phyloP scores from a whole-genome alignment of 1,284 basidiomycete genomes.

The Mycosarcoma maydis region DNA sequence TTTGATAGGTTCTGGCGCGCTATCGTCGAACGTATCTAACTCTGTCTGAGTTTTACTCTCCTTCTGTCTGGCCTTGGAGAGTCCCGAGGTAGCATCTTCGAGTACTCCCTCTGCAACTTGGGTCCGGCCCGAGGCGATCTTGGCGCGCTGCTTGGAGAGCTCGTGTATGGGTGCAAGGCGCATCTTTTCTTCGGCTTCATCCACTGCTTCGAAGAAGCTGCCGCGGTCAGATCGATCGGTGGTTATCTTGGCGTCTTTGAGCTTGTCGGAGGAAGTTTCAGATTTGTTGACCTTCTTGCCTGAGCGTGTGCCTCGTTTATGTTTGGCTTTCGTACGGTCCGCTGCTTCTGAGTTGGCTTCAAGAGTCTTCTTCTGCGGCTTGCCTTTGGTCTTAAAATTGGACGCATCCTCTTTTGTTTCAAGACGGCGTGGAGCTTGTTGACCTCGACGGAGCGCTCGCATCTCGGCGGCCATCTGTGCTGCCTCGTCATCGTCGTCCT shows the following conservation, averaged over 20 bases:
- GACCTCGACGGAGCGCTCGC: slow-evolving; percentile 31
- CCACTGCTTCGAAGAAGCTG: slow-evolving; percentile 40
- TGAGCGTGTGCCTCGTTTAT: slow-evolving; percentile 30
- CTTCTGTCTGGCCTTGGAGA: slow-evolving; percentile 26
- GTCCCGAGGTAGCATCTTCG: slow-evolving; percentile 17
- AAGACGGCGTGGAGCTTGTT: neutral
- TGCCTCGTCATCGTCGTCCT: slow-evolving; percentile 32
- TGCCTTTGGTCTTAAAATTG: slow-evolving; percentile 12
- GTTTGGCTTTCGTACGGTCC: slow-evolving; percentile 21
- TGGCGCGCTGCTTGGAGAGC: slow-evolving; percentile 25
- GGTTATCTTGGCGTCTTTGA: slow-evolving; percentile 4
- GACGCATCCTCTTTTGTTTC: slow-evolving; percentile 7
- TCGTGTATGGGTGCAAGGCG: slow-evolving; percentile 44
- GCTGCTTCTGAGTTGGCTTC: neutral
- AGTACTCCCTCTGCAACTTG: slow-evolving; percentile 39
- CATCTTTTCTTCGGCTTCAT: slow-evolving; percentile 23
- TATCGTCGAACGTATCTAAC: slow-evolving; percentile 28
- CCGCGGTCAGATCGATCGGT: slow-evolving; percentile 2
- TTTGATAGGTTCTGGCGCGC: neutral
- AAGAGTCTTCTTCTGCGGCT: neutral
- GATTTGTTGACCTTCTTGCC: slow-evolving; percentile 35
- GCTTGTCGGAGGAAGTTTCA: neutral
- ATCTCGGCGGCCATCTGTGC: slow-evolving; percentile 36
- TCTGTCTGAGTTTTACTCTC: slow-evolving; percentile 19
- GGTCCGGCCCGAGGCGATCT: slow-evolving; percentile 40